Evolutionary conservation across 2,329 filamentous ascomycete genomes (phyloP).

Genomic region (Aspergillus glaucus): DNA sequence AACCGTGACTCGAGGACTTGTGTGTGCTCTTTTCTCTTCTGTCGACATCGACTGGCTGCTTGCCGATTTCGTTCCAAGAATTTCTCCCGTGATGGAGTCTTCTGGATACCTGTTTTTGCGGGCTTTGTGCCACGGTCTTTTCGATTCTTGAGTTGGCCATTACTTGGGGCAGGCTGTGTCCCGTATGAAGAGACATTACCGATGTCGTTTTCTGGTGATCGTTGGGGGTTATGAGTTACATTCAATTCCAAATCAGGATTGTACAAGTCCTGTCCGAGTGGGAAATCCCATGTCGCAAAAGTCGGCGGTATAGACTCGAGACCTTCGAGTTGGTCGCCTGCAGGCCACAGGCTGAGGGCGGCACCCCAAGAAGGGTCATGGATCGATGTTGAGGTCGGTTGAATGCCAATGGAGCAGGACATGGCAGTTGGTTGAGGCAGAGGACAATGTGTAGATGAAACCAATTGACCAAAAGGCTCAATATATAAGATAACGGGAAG

Average conservation of each 20-base stretch:
- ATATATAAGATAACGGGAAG: not conserved
- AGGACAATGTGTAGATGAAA: constrained; percentile 6
- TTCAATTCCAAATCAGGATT: constrained; percentile 18
- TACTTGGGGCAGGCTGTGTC: too few relatives aligned
- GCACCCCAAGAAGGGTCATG: constrained; percentile 20
- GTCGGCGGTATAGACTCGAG: constrained; percentile 23
- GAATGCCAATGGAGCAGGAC: not conserved
- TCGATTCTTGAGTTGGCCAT: too few relatives aligned
- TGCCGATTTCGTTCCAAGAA: constrained; percentile 55
- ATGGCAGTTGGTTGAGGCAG: constrained; percentile 7
- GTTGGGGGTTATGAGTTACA: constrained; percentile 20
- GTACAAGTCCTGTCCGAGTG: constrained; percentile 19
- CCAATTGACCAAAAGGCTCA: constrained; percentile 3
- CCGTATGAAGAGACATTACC: too few relatives aligned
- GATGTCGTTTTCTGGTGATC: constrained; percentile 22
- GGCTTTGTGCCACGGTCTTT: too few relatives aligned
- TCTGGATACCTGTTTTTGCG: too few relatives aligned
- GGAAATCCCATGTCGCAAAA: constrained; percentile 20
- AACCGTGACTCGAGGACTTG: constrained; percentile 42
- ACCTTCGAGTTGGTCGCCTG: constrained; percentile 27
- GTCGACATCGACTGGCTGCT: constrained; percentile 56
- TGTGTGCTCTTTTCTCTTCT: constrained; percentile 56
- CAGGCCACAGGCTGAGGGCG: constrained; percentile 21
- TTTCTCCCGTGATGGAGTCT: constrained; percentile 30
- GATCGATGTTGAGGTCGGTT: too few relatives aligned